Conservation (phyloP, 257 asterid genomes). For the Solanum boliviense region DNA sequence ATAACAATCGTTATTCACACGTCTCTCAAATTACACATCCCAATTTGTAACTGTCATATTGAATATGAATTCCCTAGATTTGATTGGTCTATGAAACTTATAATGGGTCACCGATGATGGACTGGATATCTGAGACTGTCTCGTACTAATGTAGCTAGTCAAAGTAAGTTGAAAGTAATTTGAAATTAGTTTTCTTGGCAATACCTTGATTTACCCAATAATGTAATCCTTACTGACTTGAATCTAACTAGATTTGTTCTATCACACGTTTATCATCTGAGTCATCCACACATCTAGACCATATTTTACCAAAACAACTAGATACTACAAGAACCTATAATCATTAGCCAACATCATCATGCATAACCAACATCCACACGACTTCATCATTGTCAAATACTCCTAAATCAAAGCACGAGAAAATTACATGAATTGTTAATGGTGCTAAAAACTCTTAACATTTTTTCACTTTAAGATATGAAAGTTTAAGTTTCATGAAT, state of each 20-base stretch:
- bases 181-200: accelerated
- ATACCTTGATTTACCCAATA: neutral
- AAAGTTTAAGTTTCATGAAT: neutral
- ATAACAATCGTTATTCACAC: too few species aligned
- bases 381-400: neutral
- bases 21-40: neutral
- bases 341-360: neutral
- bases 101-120: accelerated
- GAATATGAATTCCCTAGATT: accelerated
- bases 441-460: neutral
- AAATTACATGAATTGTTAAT: too few species aligned
- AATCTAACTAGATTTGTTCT: neutral
- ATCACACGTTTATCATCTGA: neutral
- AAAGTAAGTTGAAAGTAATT: too few species aligned
- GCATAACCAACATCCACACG: neutral
- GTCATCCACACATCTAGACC: neutral
- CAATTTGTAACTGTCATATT: too few species aligned
- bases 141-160: neutral
- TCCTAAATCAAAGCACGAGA: neutral
- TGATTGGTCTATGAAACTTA: too few species aligned
- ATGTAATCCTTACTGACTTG: neutral
- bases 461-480: neutral
- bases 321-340: neutral
- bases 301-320: too few species aligned
- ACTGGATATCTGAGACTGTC: neutral